These are phyloP conservation scores for Dichotomocladium elegans DNA, from an alignment of 371 early-diverging fungal genomes.

Conservation along the genomic window DNA sequence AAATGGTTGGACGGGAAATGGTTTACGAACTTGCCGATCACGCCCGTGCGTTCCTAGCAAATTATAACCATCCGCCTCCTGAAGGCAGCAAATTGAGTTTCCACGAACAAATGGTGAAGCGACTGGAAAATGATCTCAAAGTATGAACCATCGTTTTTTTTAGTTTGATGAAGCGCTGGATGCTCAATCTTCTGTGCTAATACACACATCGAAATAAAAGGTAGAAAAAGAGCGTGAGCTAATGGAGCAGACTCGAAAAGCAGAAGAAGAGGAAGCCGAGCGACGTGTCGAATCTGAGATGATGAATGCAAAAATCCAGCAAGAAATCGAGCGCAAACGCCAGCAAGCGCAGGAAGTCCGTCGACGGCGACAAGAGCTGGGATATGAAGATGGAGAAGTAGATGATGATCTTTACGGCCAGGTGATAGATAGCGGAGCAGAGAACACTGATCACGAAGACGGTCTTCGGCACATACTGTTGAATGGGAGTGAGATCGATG, in stretches of 20 bases:
- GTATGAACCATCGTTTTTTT: constrained; percentile 15
- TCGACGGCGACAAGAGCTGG: constrained; percentile 27
- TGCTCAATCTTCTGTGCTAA: not conserved
- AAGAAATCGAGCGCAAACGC: constrained; percentile 46
- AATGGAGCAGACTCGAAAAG: constrained; percentile 33
- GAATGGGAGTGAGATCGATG: constrained; percentile 36
- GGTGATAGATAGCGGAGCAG: not conserved
- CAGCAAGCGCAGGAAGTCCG: constrained; percentile 36
- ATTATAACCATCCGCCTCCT: constrained; percentile 54
- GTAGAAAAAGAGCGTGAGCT: constrained; percentile 33
- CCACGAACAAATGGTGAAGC: constrained; percentile 59
- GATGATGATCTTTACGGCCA: constrained; percentile 28
- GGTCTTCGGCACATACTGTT: constrained; percentile 14
- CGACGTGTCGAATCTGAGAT: constrained; percentile 51
- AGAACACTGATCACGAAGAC: not conserved
- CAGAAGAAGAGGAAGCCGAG: constrained; percentile 42
- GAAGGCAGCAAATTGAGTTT: constrained; percentile 52
- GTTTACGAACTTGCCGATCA: constrained; percentile 67
- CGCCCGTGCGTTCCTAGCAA: constrained; percentile 62
- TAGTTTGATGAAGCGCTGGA: not conserved
- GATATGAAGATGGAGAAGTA: constrained; percentile 24
- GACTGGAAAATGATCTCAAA: constrained; percentile 53
- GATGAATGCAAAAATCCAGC: constrained; percentile 52
- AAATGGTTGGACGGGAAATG: constrained; percentile 69
- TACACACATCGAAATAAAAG: not conserved